Conservation (phyloP, 176 grass and related monocot genomes). For the Triticum dicoccoides region DNA sequence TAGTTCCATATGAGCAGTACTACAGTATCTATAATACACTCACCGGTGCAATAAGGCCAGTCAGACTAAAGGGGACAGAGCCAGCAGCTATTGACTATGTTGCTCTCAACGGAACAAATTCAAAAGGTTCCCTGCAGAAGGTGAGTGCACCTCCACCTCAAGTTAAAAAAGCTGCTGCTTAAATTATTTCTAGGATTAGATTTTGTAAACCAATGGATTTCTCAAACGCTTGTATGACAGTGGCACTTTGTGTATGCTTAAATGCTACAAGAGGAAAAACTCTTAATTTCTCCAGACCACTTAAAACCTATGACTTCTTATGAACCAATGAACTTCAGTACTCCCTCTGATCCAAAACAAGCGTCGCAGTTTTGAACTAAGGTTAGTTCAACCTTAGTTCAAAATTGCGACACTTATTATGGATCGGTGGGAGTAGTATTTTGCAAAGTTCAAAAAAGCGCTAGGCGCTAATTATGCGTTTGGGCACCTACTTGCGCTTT, state of each 20-base stretch:
- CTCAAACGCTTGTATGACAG: not conserved
- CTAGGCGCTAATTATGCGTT: too few relatives aligned
- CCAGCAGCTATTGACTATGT: constrained; percentile 78
- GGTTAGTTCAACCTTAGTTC: too few relatives aligned
- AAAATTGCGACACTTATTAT: not conserved
- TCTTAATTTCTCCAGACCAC: not conserved
- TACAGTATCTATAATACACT: constrained; percentile 87
- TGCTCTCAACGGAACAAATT: constrained; percentile 66
- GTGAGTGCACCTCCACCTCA: constrained; percentile 33
- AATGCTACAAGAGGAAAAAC: not conserved
- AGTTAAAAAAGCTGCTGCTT: constrained; percentile 2
- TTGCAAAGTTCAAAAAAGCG: not conserved
- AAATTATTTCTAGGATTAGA: not conserved
- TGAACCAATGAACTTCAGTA: not conserved
- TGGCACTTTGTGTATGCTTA: not conserved
- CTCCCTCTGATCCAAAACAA: too few relatives aligned
- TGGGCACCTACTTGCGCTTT: too few relatives aligned
- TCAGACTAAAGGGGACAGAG: constrained; percentile 73
- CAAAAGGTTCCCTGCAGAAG: constrained; percentile 71
- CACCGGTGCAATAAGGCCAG: constrained; percentile 50
- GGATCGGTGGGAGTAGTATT: not conserved
- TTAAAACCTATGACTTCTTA: not conserved
- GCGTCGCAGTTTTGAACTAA: too few relatives aligned
- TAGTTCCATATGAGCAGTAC: constrained; percentile 64
- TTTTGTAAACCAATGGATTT: constrained; percentile 9